These are phyloP conservation scores for Ascodesmis nigricans DNA, from an alignment of 495 filamentous ascomycete species.

Conservation along the genomic window DNA sequence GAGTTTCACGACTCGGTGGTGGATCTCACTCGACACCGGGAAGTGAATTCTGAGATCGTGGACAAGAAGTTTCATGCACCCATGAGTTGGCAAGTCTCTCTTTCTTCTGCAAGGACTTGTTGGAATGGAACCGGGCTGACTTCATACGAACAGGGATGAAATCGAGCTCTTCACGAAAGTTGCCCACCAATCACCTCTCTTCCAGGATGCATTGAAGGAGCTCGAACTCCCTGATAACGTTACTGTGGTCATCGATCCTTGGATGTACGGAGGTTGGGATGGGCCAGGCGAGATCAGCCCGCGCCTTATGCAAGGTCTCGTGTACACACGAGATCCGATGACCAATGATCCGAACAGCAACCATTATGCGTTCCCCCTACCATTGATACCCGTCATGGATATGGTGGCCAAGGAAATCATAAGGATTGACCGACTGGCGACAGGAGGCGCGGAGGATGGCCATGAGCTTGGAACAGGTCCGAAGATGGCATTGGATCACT, in stretches of 20 bases:
- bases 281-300: constrained; percentile 31
- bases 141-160: constrained; percentile 29
- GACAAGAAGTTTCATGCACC: constrained; percentile 37
- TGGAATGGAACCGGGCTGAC: constrained; percentile 11
- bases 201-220: constrained; percentile 36
- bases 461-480: constrained; percentile 23
- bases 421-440: constrained; percentile 32
- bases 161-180: constrained; percentile 39
- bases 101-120: constrained; percentile 1
- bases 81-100: constrained; percentile 31
- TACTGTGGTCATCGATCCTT: constrained; percentile 44
- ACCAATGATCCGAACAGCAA: constrained; percentile 31
- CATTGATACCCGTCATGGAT: constrained; percentile 35
- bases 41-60: constrained; percentile 32
- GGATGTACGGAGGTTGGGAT: constrained; percentile 46
- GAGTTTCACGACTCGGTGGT: constrained; percentile 41
- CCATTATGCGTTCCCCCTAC: constrained; percentile 35
- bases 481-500: constrained; percentile 26
- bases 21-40: constrained; percentile 30
- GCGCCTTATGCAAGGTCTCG: constrained; percentile 29
- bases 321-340: constrained; percentile 29
- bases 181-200: constrained; percentile 37
- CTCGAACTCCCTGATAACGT: constrained; percentile 42
- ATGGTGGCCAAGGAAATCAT: constrained; percentile 30
- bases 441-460: constrained; percentile 28